Evolutionary conservation across 495 filamentous ascomycete species (phyloP).

Genomic region (Podospora sp.): DNA sequence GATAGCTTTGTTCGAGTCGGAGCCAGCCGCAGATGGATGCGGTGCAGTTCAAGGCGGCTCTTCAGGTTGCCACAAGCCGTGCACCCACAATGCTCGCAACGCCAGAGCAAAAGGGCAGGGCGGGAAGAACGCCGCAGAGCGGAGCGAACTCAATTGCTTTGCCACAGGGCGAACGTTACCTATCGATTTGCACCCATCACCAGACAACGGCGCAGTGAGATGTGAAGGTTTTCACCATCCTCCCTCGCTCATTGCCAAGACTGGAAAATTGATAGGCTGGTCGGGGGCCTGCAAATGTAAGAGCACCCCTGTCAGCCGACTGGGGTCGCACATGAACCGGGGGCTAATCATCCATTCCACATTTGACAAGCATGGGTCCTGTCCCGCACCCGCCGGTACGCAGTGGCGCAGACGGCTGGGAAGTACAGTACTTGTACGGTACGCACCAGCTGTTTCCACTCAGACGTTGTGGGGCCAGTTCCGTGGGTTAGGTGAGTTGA

Average conservation of each 20-base stretch:
- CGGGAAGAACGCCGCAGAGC: neutral
- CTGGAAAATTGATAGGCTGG: constrained; percentile 18
- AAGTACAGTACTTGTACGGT: constrained; percentile 14
- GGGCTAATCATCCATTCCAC: constrained; percentile 20
- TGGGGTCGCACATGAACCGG: constrained; percentile 21
- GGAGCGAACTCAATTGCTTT: neutral
- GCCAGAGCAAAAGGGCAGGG: neutral
- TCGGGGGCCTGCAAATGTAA: constrained; percentile 14
- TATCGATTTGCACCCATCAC: too few species aligned
- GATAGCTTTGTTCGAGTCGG: too few species aligned
- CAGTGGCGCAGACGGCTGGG: constrained; percentile 14
- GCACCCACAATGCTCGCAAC: too few species aligned
- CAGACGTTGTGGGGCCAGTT: constrained; percentile 5
- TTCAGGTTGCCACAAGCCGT: too few species aligned
- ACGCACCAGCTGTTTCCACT: constrained; percentile 6
- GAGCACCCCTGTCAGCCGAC: constrained; percentile 17
- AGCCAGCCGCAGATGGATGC: too few species aligned
- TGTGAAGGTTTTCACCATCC: neutral
- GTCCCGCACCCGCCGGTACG: constrained; percentile 19
- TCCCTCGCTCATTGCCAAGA: neutral
- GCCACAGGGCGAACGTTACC: neutral
- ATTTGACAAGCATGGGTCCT: constrained; percentile 22
- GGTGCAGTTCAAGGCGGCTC: too few species aligned
- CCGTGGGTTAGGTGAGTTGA: constrained; percentile 27
- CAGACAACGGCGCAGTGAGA: neutral